Evolutionary conservation across 2,329 filamentous ascomycete species (phyloP).

Genomic region (Penicillium sp.): DNA sequence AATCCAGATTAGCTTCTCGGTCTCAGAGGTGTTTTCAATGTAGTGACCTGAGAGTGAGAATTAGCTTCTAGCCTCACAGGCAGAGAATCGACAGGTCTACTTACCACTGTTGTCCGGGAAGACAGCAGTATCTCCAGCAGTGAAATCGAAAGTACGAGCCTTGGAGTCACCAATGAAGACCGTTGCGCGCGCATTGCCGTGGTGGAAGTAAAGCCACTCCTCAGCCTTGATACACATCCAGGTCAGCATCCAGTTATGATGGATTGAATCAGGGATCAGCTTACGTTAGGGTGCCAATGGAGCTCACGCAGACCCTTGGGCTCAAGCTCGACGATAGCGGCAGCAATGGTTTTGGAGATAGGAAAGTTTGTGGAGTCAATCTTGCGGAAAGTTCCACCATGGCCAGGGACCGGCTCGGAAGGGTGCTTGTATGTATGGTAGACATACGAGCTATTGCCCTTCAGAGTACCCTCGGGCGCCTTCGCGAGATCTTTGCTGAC

Average conservation of each 20-base stretch:
- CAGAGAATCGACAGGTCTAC: slow-evolving; percentile 20
- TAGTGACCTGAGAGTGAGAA: slow-evolving; percentile 57
- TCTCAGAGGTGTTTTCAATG: slow-evolving; percentile 68
- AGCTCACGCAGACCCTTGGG: slow-evolving; percentile 67
- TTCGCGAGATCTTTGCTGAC: slow-evolving; percentile 49
- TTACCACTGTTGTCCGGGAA: slow-evolving; percentile 64
- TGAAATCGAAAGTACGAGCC: slow-evolving; percentile 69
- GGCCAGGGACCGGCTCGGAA: slow-evolving; percentile 61
- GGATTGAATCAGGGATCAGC: slow-evolving; percentile 20
- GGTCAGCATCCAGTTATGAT: background rate
- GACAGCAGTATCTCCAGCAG: slow-evolving; percentile 67
- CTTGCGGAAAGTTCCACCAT: slow-evolving; percentile 65
- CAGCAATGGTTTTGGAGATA: slow-evolving; percentile 66
- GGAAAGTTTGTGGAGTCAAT: slow-evolving; percentile 71
- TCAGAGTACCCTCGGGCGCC: slow-evolving; percentile 55
- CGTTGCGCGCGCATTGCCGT: slow-evolving; percentile 63
- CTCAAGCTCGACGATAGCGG: slow-evolving; percentile 65
- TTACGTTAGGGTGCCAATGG: slow-evolving; percentile 71
- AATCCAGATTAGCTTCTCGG: slow-evolving; percentile 67
- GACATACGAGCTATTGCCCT: slow-evolving; percentile 64
- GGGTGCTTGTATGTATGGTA: slow-evolving; percentile 62
- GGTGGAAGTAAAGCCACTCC: slow-evolving; percentile 73
- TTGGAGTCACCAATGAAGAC: slow-evolving; percentile 66
- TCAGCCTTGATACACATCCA: slow-evolving; percentile 54
- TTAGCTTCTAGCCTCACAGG: slow-evolving; percentile 1